Conservation (phyloP, 805 yeast genomes). For the Barnettozyma botsteinii region DNA sequence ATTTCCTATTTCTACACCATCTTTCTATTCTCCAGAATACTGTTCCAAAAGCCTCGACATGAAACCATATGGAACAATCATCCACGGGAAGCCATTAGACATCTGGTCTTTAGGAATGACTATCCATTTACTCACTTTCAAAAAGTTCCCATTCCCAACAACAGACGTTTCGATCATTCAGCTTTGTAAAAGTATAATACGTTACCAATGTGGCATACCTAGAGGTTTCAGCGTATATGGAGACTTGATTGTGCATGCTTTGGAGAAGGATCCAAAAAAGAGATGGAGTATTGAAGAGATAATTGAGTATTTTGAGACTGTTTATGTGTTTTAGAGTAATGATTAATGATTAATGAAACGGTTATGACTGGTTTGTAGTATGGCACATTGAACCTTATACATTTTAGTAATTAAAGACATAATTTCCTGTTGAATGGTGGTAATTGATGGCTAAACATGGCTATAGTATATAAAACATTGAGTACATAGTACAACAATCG, state of each 20-base stretch:
- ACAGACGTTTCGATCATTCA: not conserved
- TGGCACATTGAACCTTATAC: too few relatives aligned
- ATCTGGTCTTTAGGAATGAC: slow-evolving; percentile 13
- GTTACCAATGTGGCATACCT: not conserved
- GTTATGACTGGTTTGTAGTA: too few relatives aligned
- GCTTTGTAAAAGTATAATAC: not conserved
- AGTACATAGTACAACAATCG: too few relatives aligned
- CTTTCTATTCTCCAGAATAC: slow-evolving; percentile 11
- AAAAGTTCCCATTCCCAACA: slow-evolving; percentile 4
- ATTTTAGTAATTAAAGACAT: too few relatives aligned
- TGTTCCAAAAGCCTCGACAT: not conserved
- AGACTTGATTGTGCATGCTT: not conserved
- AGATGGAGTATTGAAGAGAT: slow-evolving; percentile 2
- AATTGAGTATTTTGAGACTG: not conserved
- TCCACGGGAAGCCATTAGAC: slow-evolving; percentile 8
- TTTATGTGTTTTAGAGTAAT: not conserved
- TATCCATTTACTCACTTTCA: slow-evolving; percentile 3
- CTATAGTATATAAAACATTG: too few relatives aligned
- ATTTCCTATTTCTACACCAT: slow-evolving; percentile 10
- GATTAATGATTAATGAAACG: not conserved
- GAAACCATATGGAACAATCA: not conserved
- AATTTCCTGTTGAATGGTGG: too few relatives aligned
- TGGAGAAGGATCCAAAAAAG: not conserved
- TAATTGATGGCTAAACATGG: too few relatives aligned
- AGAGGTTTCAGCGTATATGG: slow-evolving; percentile 1